phyloP scores from a whole-genome alignment of 768 basidiomycete species.

The Trametes gibbosa region DNA sequence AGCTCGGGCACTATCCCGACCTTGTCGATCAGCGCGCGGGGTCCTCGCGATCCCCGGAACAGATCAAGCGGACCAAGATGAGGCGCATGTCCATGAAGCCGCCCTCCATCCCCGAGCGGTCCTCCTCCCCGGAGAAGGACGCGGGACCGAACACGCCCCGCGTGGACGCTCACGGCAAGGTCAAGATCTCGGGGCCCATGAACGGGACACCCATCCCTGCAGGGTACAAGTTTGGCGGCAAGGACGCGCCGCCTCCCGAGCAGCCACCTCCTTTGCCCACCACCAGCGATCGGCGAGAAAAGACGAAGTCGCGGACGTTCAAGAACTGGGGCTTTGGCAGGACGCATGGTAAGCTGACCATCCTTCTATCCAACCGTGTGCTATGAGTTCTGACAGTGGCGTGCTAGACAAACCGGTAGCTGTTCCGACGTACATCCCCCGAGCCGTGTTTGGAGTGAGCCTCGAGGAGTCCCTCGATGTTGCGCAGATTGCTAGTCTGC shows the following conservation, averaged over 20 bases:
- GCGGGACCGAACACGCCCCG: slow-evolving; percentile 45
- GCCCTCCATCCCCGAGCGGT: slow-evolving; percentile 43
- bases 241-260: slow-evolving; percentile 49
- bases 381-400: neutral
- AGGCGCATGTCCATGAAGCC: slow-evolving; percentile 58
- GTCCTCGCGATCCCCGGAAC: slow-evolving; percentile 51
- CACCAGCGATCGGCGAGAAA: slow-evolving; percentile 74
- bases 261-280: slow-evolving; percentile 21
- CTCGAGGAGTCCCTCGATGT: slow-evolving; percentile 87
- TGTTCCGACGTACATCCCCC: slow-evolving; percentile 42
- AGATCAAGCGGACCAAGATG: slow-evolving; percentile 51
- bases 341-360: slow-evolving; percentile 36
- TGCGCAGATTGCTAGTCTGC: slow-evolving; percentile 85
- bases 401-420: slow-evolving; percentile 32
- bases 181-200: slow-evolving; percentile 88
- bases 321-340: slow-evolving; percentile 78
- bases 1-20: slow-evolving; percentile 79
- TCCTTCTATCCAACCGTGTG: neutral
- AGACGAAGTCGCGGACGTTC: slow-evolving; percentile 89
- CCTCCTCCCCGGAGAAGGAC: slow-evolving; percentile 48
- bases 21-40: slow-evolving; percentile 40
- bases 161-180: slow-evolving; percentile 55
- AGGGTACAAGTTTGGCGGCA: slow-evolving; percentile 87
- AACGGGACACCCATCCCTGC: slow-evolving; percentile 82
- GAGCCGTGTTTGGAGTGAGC: slow-evolving; percentile 87